Conservation (phyloP, 2,329 filamentous ascomycete species). For the Cryphonectria carpinicola region DNA sequence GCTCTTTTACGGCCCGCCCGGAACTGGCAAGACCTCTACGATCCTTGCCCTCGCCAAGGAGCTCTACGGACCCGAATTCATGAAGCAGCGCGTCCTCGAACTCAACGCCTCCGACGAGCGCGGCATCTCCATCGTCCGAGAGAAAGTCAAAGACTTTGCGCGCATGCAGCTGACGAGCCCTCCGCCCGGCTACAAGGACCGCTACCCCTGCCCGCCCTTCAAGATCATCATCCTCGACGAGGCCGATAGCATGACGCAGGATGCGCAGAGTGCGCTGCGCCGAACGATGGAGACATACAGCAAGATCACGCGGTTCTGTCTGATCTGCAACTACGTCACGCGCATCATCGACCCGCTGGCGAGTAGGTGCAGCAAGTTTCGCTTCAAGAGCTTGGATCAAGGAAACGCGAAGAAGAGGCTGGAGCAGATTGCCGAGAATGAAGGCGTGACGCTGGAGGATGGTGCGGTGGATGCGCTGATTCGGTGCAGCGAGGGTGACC, state of each 20-base stretch:
- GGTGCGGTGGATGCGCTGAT: slow-evolving; percentile 86
- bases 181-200: slow-evolving; percentile 66
- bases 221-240: slow-evolving; percentile 99
- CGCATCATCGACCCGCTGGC: slow-evolving; percentile 96
- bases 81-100: slow-evolving; percentile 93
- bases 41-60: slow-evolving; percentile 97
- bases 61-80: slow-evolving; percentile 92
- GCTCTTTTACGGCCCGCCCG: slow-evolving; percentile 98
- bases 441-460: slow-evolving; percentile 75
- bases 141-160: slow-evolving; percentile 98
- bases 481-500: slow-evolving; percentile 86
- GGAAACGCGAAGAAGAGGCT: slow-evolving; percentile 79
- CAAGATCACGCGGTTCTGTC: slow-evolving; percentile 94
- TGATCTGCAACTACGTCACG: slow-evolving; percentile 99
- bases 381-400: slow-evolving; percentile 94
- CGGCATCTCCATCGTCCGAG: slow-evolving; percentile 93
- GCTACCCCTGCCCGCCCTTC: slow-evolving; percentile 94
- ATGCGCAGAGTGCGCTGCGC: slow-evolving; percentile 89
- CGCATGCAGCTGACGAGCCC: slow-evolving; percentile 90
- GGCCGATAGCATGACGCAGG: slow-evolving; percentile 98
- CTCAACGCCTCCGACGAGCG: slow-evolving; percentile 99
- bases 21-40: slow-evolving; percentile 97
- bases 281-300: slow-evolving; percentile 98
- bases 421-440: slow-evolving; percentile 78
- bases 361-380: slow-evolving; percentile 91